Base-by-base conservation (phyloP, 495 filamentous ascomycete genomes). In the Penicillium tannophilum region DNA sequence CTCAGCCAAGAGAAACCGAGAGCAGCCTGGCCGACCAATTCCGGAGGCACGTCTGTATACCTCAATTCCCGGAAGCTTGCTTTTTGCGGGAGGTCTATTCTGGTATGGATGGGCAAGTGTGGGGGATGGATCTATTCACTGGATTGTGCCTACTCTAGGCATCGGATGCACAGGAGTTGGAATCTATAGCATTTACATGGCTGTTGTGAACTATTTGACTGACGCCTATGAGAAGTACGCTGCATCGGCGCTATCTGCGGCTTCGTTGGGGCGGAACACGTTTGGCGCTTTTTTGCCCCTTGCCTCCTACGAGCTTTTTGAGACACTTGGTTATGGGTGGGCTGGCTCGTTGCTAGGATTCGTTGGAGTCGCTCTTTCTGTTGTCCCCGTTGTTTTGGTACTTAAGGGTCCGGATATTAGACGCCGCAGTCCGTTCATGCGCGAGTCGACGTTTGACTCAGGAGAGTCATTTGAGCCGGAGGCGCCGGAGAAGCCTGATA, bases 221-320 rank as follows among this genome's bases (percentile, higher is more conserved):
- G 89, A 91, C 65, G 86, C 86, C 0, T 91, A 91, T 68, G 80
- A 86, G 55, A 77, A 86, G 46, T 89, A 84, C 63, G 84, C 88
- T 0, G 89, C 89, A 2, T 81, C 74, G 16, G 89, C 86, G 1
- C 80, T 87, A 68, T 88, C 88, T 0, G 88, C 86, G 4, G 76
- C 82, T 8, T 81, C 76, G 9, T 78, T 74, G 41, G 77, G 74
- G 0, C 58, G 72, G 11, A 77, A 73, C 26, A 36, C 69, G 9
- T 76, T 73, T 54, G 71, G 67, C 17, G 71, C 65, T 14, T 73
- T 70, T 45, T 55, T 74, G 35, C 75, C 78, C 1, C 62, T 81
- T 28, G 78, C 78, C 8, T 68, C 71, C 4, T 59, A 59, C 10
- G 44, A 70, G 39, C 65, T 81, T 23, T 81, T 79, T 35, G 61